These are phyloP conservation scores for Cyanodermella asteris DNA, from an alignment of 2,329 filamentous ascomycete species.

Conservation along the genomic window DNA sequence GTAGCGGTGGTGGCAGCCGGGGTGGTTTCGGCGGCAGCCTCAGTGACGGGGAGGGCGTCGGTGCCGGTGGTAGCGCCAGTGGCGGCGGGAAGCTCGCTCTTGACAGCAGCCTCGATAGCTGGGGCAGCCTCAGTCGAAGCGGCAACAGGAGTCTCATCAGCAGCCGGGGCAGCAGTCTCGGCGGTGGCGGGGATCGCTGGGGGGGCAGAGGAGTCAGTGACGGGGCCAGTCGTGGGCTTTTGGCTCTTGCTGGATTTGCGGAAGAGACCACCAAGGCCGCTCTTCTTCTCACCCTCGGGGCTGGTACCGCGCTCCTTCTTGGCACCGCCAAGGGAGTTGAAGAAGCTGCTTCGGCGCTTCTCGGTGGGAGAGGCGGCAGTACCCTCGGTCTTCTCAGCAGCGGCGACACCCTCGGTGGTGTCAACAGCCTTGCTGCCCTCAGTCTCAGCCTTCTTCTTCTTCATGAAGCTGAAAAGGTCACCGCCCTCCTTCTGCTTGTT, in stretches of 20 bases:
- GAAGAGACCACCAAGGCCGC: constrained; percentile 23
- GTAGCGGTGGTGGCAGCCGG: no score
- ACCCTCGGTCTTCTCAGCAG: no score
- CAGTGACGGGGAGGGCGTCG: no score
- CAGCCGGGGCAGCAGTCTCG: constrained; percentile 1
- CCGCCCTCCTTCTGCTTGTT: constrained; percentile 1
- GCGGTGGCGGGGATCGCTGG: constrained; percentile 1
- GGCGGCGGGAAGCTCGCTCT: constrained; percentile 3
- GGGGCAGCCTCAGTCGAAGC: no score
- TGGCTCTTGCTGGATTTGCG: constrained; percentile 20
- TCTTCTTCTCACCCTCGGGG: constrained; percentile 19
- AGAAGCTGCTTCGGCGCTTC: constrained; percentile 31
- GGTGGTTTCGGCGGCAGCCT: no score
- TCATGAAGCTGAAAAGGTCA: background rate
- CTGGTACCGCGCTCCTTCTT: constrained; percentile 30
- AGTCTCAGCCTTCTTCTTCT: constrained; percentile 5
- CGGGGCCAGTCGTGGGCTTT: constrained; percentile 1
- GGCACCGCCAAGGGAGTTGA: constrained; percentile 27
- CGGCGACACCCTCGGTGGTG: constrained; percentile 6
- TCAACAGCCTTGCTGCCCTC: constrained; percentile 6
- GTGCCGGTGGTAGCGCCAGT: no score
- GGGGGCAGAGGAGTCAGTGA: no score
- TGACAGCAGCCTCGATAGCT: constrained; percentile 4
- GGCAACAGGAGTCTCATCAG: constrained; percentile 2
- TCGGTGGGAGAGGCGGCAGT: constrained; percentile 19